A percentile compares a stretch with the other conserved stretches of the same genome.
phyloP scores from a whole-genome alignment of 306 rosid genomes.

The Cicer cuneatum region DNA sequence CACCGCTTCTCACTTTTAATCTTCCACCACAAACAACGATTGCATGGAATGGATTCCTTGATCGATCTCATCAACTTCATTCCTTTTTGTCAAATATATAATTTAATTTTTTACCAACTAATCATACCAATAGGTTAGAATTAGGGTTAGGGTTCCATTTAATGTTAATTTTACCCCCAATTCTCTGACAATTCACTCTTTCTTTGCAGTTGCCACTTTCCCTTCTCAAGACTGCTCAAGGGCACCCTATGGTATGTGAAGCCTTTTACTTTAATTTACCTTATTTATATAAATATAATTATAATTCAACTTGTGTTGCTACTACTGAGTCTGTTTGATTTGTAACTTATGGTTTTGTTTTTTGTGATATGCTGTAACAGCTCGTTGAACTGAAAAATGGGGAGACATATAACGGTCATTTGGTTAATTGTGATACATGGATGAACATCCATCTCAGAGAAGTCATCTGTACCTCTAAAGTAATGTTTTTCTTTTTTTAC shows the following conservation, averaged over 20 bases:
- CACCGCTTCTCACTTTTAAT: neutral
- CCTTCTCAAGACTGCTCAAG: slow-evolving; percentile 92
- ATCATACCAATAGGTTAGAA: slow-evolving; percentile 4
- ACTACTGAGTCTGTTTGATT: slow-evolving; percentile 33
- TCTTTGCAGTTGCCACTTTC: slow-evolving; percentile 87
- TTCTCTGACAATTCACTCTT: slow-evolving; percentile 23
- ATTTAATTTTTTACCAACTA: neutral
- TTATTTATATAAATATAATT: neutral
- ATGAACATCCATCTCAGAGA: slow-evolving; percentile 99
- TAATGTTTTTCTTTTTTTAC: slow-evolving; percentile 42
- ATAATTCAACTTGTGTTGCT: slow-evolving; percentile 1
- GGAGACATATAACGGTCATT: slow-evolving; percentile 97
- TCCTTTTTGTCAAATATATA: neutral
- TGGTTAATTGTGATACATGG: slow-evolving; percentile 99
- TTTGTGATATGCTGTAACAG: slow-evolving; percentile 54
- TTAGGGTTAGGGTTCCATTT: slow-evolving; percentile 30
- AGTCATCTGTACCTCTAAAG: slow-evolving; percentile 97
- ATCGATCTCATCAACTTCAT: slow-evolving; percentile 47
- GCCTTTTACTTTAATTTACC: slow-evolving; percentile 1
- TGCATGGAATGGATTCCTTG: neutral
- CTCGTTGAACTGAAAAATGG: slow-evolving; percentile 96
- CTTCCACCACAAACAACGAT: slow-evolving; percentile 21
- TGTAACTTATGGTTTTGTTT: slow-evolving; percentile 24
- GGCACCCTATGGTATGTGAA: slow-evolving; percentile 82
- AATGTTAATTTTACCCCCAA: slow-evolving; percentile 1